These are phyloP conservation scores for Cryphonectria carpinicola DNA, from an alignment of 2,329 filamentous ascomycete species.

Conservation along the genomic window DNA sequence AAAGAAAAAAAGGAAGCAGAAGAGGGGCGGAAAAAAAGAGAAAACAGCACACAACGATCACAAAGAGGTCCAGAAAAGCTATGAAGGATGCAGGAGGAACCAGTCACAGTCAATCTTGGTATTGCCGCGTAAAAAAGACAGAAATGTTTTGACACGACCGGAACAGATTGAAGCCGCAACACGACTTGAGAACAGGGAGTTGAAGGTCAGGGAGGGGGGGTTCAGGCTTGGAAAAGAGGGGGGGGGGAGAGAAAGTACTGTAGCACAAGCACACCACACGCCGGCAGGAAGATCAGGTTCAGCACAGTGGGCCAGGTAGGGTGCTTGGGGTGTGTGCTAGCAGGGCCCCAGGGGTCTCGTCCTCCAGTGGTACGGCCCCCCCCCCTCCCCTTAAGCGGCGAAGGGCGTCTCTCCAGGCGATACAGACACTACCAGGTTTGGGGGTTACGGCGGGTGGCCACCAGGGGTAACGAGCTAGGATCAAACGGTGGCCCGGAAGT, in stretches of 20 bases:
- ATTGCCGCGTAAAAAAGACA: slow-evolving; percentile 44
- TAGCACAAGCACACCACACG: background rate
- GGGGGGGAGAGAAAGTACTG: background rate
- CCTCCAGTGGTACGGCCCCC: background rate
- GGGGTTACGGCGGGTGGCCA: background rate
- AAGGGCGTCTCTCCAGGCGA: background rate
- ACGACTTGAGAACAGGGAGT: slow-evolving; percentile 26
- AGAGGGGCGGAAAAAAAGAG: background rate
- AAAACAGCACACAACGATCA: background rate
- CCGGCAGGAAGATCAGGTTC: slow-evolving; percentile 2
- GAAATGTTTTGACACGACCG: slow-evolving; percentile 45
- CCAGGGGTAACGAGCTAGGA: slow-evolving; percentile 9
- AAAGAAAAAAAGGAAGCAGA: too few species aligned
- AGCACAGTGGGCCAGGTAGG: slow-evolving; percentile 23
- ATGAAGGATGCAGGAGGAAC: slow-evolving; percentile 4
- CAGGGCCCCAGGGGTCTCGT: slow-evolving; percentile 17
- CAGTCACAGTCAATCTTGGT: slow-evolving; percentile 23
- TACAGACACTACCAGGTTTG: background rate
- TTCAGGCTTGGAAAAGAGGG: background rate
- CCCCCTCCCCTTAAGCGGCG: background rate
- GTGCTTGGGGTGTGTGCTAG: slow-evolving; percentile 21
- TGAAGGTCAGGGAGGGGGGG: background rate
- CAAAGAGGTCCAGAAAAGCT: background rate
- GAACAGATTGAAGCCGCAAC: slow-evolving; percentile 45
- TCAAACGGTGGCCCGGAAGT: slow-evolving; percentile 8